A percentile compares a stretch with the other conserved stretches of the same genome.
Conservation (phyloP, 2,329 filamentous ascomycete species). For the Lasiodiplodia sp. region DNA sequence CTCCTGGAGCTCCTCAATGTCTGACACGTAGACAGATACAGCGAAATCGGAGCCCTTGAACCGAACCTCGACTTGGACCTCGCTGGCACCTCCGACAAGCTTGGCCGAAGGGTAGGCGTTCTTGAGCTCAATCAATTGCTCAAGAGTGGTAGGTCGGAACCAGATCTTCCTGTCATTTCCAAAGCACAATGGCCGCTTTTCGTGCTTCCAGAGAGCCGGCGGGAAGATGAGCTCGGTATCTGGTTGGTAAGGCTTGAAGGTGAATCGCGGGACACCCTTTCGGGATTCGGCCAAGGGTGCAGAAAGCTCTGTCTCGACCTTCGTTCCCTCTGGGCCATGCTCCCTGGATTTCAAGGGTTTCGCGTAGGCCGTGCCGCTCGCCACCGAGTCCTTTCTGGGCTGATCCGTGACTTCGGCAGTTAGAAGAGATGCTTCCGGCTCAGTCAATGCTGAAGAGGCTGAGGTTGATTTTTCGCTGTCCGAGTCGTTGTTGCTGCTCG, state of each 20-base stretch:
- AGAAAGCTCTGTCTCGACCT: constrained; percentile 48
- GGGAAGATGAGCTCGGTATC: constrained; percentile 95
- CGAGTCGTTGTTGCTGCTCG: constrained; percentile 37
- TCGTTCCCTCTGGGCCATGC: constrained; percentile 57
- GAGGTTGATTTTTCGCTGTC: constrained; percentile 42
- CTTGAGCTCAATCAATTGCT: constrained; percentile 90
- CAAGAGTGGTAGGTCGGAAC: constrained; percentile 85
- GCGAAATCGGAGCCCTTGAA: constrained; percentile 94
- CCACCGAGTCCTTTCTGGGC: constrained; percentile 35
- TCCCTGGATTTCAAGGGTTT: constrained; percentile 47
- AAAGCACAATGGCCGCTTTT: constrained; percentile 80
- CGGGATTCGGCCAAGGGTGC: constrained; percentile 62
- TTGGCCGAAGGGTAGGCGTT: constrained; percentile 85
- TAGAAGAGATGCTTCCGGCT: constrained; percentile 35
- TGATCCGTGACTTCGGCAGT: constrained; percentile 37
- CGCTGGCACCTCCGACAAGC: constrained; percentile 91
- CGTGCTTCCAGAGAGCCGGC: constrained; percentile 78
- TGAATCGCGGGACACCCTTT: constrained; percentile 63
- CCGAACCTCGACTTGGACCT: constrained; percentile 96
- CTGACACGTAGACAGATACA: constrained; percentile 87
- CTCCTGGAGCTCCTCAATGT: constrained; percentile 85
- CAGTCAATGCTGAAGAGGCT: constrained; percentile 24
- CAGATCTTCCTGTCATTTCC: constrained; percentile 93
- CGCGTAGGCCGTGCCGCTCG: constrained; percentile 44
- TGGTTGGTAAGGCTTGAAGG: constrained; percentile 85